Base-by-base conservation (phyloP, 78 protist species). In the Cavenderia fasciculata region DNA sequence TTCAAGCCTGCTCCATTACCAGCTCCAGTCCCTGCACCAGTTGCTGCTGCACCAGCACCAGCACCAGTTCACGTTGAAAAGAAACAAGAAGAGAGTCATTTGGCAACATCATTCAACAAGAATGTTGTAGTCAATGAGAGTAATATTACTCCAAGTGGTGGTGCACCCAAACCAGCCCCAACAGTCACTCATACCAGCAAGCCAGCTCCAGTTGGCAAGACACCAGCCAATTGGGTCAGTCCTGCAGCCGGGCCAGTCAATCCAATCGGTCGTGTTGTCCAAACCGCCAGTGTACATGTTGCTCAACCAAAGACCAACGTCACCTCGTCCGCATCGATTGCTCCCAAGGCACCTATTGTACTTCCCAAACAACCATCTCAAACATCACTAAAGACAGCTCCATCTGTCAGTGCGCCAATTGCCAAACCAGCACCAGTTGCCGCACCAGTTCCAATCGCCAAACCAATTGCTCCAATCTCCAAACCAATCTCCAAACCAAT, bases 251-350 rank as follows among this genome's bases (percentile, higher is more conserved):
- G 82, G 0, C 70, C 63, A 36, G 47, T 66, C 8, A 25, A 44
- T 2, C 88, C 88, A 66, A 61, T 75, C 38, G 88, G 88, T 3
- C 47, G 73, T 38, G 86, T 75, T 4, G 88, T 79, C 10, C 88
- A 79, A 79, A 65, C 65, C 66, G 88, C 61, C 0, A 41, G 59
- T 18, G 76, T 79, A 16, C 88, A 79, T 36, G 31, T 61, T 0
- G 40, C 88, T 2, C 61, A 74, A 38, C 86, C 86, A n/a, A 75
- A 34, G 25, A 57, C n/a, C 2, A 52, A 52, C 21, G 86, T 75
- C 27, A 75, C 86, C 25, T n/a, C 51, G 0, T 66, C 88, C 5
- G 88, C 88, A 1, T 49, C 76, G 0, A 40, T 61, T 34, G 51
- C 62, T 29, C 10, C 21, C 31, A 46, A 79, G 12, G 70, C 74